Evolutionary conservation across 768 basidiomycete species (phyloP), one percentile per base, ranked within the genome.

Genomic region (Collybia sordida): DNA sequence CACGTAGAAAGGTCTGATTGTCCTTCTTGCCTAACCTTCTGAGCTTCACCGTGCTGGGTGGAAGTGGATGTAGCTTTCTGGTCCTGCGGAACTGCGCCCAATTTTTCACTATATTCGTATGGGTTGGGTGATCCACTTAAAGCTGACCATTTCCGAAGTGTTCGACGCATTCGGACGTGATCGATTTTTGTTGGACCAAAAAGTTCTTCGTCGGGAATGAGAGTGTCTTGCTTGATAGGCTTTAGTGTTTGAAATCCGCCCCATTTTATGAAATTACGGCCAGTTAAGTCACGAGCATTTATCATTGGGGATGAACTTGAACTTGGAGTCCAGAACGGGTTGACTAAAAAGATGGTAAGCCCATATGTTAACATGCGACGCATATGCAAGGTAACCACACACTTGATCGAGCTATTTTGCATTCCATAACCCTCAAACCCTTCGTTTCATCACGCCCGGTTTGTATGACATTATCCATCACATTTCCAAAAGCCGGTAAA

Each of bases 201-300:
- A 12, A 68, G 53, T 6, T 65, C 59, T 4, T 50, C 42, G 19
- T 67, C 61, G 15, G 39, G 18, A 18, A 72, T 57, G 14, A 35
- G 37, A 1, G 43, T 54, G 22, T 58, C 45, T 12, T 52, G 46
- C 7, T 62, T 57, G 27, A 72, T 61, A 17, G 71, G 70, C 22
- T 62, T 35, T 21, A 72, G 52, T 6, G 52, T 40, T 37, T 65
- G 47, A 50, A 74, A 72, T 4, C 72, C 72, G 40, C 71, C 72
- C 73, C 73, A 76, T 25, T 56, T 50, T 9, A 72, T 47, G 51
- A 72, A 72, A 31, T 22, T 42, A 12, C 22, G 36, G 2, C 52
- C 51, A 34, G 31, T 46, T 23, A 0, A 18, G 17, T 42, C 37
- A 34, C 47, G 42, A 18, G 45, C 23, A 9, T 38, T 39, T 2